Evolutionary conservation across 805 yeast genomes (phyloP).

Genomic region (Yarrowia alimentaria): DNA sequence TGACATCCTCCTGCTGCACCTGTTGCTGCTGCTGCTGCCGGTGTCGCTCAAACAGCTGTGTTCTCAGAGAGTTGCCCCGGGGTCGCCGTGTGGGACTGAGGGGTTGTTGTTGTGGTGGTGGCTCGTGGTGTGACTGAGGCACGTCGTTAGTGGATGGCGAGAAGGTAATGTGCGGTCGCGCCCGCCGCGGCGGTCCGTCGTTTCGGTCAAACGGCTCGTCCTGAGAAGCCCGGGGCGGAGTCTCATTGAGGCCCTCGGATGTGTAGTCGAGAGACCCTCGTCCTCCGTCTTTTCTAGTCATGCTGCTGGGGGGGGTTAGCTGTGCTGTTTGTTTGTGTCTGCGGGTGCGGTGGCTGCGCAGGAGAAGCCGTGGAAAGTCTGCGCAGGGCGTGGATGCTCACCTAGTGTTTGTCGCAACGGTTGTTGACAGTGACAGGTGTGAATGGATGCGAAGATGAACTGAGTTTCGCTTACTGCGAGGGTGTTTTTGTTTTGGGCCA

Average conservation of each 20-base stretch:
- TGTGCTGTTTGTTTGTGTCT: too few relatives aligned
- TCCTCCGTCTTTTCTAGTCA: constrained; percentile 27
- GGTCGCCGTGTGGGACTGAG: constrained; percentile 18
- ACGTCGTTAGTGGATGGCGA: constrained; percentile 26
- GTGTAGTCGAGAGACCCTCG: constrained; percentile 26
- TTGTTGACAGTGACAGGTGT: constrained; percentile 2
- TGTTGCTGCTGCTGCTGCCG: constrained; percentile 17
- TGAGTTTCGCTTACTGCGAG: constrained; percentile 23
- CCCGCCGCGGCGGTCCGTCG: neutral
- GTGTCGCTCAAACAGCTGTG: constrained; percentile 27
- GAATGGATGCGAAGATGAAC: constrained; percentile 5
- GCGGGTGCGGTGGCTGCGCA: too few relatives aligned
- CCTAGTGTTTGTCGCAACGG: constrained; percentile 3
- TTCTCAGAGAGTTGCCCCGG: constrained; percentile 25
- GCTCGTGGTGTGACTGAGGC: constrained; percentile 12
- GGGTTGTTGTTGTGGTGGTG: constrained; percentile 9
- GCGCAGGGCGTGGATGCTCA: too few relatives aligned
- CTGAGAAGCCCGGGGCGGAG: constrained; percentile 16
- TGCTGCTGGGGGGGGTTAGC: too few relatives aligned
- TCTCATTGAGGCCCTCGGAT: constrained; percentile 17
- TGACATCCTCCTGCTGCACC: neutral
- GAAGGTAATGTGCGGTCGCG: constrained; percentile 16
- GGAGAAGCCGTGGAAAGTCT: too few relatives aligned
- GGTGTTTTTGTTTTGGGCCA: constrained; percentile 20
- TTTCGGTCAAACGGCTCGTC: neutral